A percentile compares a stretch with the other conserved stretches of the same genome.
These are phyloP conservation scores for Jackrogersella minutella DNA, from an alignment of 495 filamentous ascomycete genomes.

Conservation along the genomic window DNA sequence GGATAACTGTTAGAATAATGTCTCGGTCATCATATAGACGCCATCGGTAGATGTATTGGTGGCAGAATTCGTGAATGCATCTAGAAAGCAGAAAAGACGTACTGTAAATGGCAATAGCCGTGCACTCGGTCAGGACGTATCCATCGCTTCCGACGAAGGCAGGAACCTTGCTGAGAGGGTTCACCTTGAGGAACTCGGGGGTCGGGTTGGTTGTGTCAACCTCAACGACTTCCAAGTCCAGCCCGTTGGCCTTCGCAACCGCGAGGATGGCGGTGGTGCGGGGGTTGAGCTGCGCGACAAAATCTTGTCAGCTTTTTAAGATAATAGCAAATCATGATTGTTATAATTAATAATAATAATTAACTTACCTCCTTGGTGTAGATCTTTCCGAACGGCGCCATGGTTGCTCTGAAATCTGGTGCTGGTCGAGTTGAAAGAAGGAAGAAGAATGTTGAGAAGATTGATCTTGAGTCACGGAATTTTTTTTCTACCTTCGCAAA, in stretches of 20 bases:
- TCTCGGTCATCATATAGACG: slow-evolving; percentile 75
- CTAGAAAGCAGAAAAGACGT: slow-evolving; percentile 57
- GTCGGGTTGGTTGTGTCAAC: slow-evolving; percentile 68
- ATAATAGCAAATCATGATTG: not conserved
- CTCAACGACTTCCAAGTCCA: slow-evolving; percentile 85
- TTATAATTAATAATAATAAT: not conserved
- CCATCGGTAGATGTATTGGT: slow-evolving; percentile 37
- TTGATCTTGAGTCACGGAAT: slow-evolving; percentile 43
- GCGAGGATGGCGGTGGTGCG: slow-evolving; percentile 87
- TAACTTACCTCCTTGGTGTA: slow-evolving; percentile 82
- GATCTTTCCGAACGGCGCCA: slow-evolving; percentile 95
- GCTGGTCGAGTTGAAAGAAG: slow-evolving; percentile 47
- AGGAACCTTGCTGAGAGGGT: slow-evolving; percentile 88
- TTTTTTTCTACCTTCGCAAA: slow-evolving; percentile 34
- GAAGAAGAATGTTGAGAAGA: slow-evolving; percentile 36
- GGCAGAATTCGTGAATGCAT: not conserved
- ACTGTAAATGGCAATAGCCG: slow-evolving; percentile 98
- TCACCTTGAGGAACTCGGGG: slow-evolving; percentile 81
- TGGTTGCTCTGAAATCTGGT: slow-evolving; percentile 53
- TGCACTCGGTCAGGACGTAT: slow-evolving; percentile 84
- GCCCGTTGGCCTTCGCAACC: slow-evolving; percentile 93
- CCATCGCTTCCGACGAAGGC: slow-evolving; percentile 94
- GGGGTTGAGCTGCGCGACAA: slow-evolving; percentile 73
- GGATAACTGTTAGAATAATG: slow-evolving; percentile 92
- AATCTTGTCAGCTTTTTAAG: slow-evolving; percentile 44